Conservation (phyloP, 2,329 filamentous ascomycete species). For the Gnomoniopsis sp. region DNA sequence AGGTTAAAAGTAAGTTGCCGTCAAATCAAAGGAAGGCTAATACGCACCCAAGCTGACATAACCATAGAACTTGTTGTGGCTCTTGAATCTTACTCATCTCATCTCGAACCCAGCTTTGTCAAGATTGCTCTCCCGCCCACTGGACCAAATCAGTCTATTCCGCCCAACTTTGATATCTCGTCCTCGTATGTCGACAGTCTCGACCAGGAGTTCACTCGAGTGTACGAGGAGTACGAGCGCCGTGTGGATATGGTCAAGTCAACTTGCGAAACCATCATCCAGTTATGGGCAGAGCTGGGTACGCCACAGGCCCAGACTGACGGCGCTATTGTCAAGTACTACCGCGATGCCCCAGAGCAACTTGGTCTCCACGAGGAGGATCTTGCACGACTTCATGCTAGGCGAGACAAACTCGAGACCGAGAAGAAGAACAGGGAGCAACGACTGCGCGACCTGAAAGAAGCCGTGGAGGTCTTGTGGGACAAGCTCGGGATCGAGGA, state of each 20-base stretch:
- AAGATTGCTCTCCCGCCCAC: slow-evolving; percentile 82
- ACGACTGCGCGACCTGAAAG: slow-evolving; percentile 63
- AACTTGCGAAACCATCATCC: slow-evolving; percentile 80
- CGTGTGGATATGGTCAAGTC: slow-evolving; percentile 73
- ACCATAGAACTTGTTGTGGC: slow-evolving; percentile 83
- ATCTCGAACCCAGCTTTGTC: slow-evolving; percentile 87
- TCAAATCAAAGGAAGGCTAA: slow-evolving; percentile 14
- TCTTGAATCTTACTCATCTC: slow-evolving; percentile 92
- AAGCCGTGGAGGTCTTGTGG: slow-evolving; percentile 83
- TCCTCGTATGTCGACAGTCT: slow-evolving; percentile 81
- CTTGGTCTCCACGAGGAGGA: slow-evolving; percentile 90
- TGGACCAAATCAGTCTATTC: slow-evolving; percentile 68
- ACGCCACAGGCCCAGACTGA: slow-evolving; percentile 94
- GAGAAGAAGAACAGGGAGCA: slow-evolving; percentile 86
- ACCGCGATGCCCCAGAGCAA: slow-evolving; percentile 88
- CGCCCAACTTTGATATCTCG: slow-evolving; percentile 88
- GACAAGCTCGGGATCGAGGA: slow-evolving; percentile 81
- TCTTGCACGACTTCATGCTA: slow-evolving; percentile 65
- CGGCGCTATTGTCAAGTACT: slow-evolving; percentile 78
- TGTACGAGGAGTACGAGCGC: slow-evolving; percentile 94
- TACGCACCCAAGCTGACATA: slow-evolving; percentile 14
- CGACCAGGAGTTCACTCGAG: slow-evolving; percentile 85
- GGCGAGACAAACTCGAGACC: slow-evolving; percentile 77
- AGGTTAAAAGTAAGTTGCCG: slow-evolving; percentile 76
- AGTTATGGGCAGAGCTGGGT: slow-evolving; percentile 92